Percentiles rank a stretch among this genome's conserved stretches.
phyloP scores from a whole-genome alignment of 2,329 filamentous ascomycete species.

The Pseudopithomyces chartarum region DNA sequence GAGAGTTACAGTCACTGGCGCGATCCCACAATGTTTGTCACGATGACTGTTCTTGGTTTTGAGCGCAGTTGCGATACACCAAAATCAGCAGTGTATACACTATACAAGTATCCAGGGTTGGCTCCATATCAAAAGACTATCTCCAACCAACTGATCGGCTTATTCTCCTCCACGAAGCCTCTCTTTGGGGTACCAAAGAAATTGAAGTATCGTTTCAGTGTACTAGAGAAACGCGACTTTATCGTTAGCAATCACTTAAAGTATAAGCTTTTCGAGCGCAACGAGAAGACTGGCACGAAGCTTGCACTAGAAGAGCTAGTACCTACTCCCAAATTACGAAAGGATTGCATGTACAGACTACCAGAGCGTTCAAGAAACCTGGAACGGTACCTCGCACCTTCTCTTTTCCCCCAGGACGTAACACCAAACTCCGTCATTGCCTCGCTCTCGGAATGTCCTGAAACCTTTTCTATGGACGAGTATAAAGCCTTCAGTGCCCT shows the following conservation, averaged over 20 bases:
- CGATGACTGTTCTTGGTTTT: slow-evolving; percentile 46
- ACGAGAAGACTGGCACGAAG: no score
- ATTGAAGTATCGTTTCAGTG: no score
- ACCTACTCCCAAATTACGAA: slow-evolving; percentile 20
- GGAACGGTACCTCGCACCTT: slow-evolving; percentile 49
- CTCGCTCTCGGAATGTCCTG: slow-evolving; percentile 49
- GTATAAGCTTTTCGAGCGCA: no score
- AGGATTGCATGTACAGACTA: slow-evolving; percentile 50
- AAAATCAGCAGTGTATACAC: no score
- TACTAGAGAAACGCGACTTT: no score
- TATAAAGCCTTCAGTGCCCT: slow-evolving; percentile 59
- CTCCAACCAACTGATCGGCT: slow-evolving; percentile 27
- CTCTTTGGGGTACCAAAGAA: slow-evolving; percentile 43
- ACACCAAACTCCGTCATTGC: slow-evolving; percentile 59
- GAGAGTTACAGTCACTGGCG: slow-evolving; percentile 54
- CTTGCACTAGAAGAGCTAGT: no score
- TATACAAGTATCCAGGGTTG: not conserved
- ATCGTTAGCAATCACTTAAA: no score
- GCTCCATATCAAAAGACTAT: slow-evolving; percentile 10
- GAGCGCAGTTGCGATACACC: no score
- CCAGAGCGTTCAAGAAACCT: slow-evolving; percentile 38
- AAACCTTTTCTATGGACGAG: slow-evolving; percentile 57
- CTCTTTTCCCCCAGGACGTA: slow-evolving; percentile 25
- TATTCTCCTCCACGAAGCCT: slow-evolving; percentile 46
- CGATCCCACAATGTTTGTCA: slow-evolving; percentile 52